Evolutionary conservation across 345 rosid species (phyloP), one percentile per base, ranked within the genome.

Genomic region (Eucalyptus sp.): DNA sequence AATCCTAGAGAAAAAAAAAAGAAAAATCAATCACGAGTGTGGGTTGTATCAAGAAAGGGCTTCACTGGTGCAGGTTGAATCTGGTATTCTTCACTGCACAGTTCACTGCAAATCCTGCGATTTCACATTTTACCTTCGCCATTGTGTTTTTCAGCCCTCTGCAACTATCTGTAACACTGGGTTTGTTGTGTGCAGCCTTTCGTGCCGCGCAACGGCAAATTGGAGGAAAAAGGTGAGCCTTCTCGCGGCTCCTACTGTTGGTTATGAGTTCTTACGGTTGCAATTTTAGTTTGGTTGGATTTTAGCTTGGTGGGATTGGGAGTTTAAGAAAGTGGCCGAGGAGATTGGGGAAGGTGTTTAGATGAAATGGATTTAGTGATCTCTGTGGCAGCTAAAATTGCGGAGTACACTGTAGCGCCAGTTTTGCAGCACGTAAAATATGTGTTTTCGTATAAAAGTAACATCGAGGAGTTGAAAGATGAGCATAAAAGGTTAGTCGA

Each of bases 391-490:
- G 20, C 20, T 64, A 15, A 0, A 64, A 64, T 64, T 64, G 76
- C 37, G 5, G 76, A 4, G 76, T 64, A n/a, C 37, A 64, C 41
- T 1, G 76, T 64, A 14, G 76, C 5, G 0, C 76, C 76, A 20
- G 33, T 64, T 64, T 64, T n/a, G 41, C 76, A 64, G 76, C 41
- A 64, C 0, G 41, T n/a, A 15, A 16, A n/a, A n/a, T 15, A n/a
- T n/a, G 41, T 64, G 17, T 64, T 31, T 64, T 64, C 9, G 0
- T 0, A 2, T 62, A 0, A 29, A 62, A 2, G 64, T 10, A 25
- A 13, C 71, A 7, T 7, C 71, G 0, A 29, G 5, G 18, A 62
- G 33, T 62, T 62, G 71, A 7, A 62, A 62, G 71, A 1, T 0
- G 20, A 64, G 76, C 76, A n/a, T 0, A 7, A 8, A 64, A n/a